Evolutionary conservation across 2,329 filamentous ascomycete genomes (phyloP), one percentile per base, ranked within the genome.

Genomic region (Podosphaera aphanis): DNA sequence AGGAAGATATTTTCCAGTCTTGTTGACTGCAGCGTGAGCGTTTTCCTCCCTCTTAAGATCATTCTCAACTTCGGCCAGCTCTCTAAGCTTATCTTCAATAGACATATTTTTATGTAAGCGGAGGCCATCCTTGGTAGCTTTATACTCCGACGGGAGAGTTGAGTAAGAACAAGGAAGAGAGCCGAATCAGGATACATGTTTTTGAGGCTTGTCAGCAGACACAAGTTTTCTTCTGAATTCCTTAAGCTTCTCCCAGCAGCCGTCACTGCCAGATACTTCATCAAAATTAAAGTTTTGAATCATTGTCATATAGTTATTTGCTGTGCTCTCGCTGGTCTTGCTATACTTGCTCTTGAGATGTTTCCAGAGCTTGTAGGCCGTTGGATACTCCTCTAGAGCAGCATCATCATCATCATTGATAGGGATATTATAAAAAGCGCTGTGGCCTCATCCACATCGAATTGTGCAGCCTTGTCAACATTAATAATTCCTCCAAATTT

Each of bases 281-380:
- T 29, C 11, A 29, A 29, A 29, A 29, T 29, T 29, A 43, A 43
- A 43, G 21, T 18, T 43, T 43, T 43, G 40, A 43, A 43, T 43
- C 25, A 27, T 29, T 13, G 40, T 43, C 21, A 43, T 27, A 43
- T 43, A 43, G 1, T 5, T 43, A n/a, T 18, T 21, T 13, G 40
- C 23, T n/a, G 40, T 31, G 8, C 7, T 21, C 15, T 29, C 40
- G 18, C 21, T 43, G 2, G 25, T 43, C 15, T 31, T 43, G 13
- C 13, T 27, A 29, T 43, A 43, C 25, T 43, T 43, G 5, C 6
- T 29, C 5, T 43, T 43, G 10, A 43, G 23, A 29, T 31, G 21
- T 29, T 15, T 31, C 40, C 40, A 43, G 20, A 43, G 20, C 40
- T 43, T 31, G 40, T 27, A n/a, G 3, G 21, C 40, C n/a, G 21